phyloP scores from a whole-genome alignment of 805 yeast species.

The Yamadazyma kitorensis region DNA sequence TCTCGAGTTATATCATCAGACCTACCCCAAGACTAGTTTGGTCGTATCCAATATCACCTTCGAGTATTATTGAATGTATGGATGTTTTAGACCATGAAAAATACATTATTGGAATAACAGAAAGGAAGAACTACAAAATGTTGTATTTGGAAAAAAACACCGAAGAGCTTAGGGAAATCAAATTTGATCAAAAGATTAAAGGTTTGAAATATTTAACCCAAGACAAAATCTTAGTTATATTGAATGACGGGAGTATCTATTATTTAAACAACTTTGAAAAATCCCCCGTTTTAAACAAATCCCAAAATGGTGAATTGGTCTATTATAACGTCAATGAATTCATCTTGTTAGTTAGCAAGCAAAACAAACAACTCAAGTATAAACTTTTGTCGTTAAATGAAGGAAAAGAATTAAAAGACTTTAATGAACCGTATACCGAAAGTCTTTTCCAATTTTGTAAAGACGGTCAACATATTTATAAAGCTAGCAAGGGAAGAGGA shows the following conservation, averaged over 20 bases:
- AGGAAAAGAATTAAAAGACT: constrained; percentile 3
- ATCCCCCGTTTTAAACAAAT: not conserved
- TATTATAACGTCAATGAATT: constrained; percentile 13
- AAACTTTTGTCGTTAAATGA: constrained; percentile 22
- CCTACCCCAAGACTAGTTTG: constrained; percentile 59
- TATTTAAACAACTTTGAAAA: constrained; percentile 3
- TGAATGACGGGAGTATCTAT: constrained; percentile 4
- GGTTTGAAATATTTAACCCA: constrained; percentile 5
- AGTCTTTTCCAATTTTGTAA: constrained; percentile 8
- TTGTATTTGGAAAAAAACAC: constrained; percentile 19
- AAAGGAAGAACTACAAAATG: constrained; percentile 27
- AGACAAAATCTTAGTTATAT: constrained; percentile 2
- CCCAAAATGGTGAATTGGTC: constrained; percentile 3
- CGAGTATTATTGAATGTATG: constrained; percentile 41
- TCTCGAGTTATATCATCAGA: constrained; percentile 49
- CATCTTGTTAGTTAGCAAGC: constrained; percentile 10
- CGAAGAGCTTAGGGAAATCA: constrained; percentile 2
- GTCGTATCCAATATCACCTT: constrained; percentile 54
- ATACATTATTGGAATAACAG: constrained; percentile 40
- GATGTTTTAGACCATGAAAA: constrained; percentile 19
- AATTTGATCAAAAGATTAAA: constrained; percentile 1
- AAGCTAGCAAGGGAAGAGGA: constrained; percentile 3
- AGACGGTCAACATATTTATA: constrained; percentile 9
- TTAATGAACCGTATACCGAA: constrained; percentile 3
- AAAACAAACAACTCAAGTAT: constrained; percentile 16